phyloP scores from a whole-genome alignment of 768 basidiomycete species.

The Trametes gibbosa region DNA sequence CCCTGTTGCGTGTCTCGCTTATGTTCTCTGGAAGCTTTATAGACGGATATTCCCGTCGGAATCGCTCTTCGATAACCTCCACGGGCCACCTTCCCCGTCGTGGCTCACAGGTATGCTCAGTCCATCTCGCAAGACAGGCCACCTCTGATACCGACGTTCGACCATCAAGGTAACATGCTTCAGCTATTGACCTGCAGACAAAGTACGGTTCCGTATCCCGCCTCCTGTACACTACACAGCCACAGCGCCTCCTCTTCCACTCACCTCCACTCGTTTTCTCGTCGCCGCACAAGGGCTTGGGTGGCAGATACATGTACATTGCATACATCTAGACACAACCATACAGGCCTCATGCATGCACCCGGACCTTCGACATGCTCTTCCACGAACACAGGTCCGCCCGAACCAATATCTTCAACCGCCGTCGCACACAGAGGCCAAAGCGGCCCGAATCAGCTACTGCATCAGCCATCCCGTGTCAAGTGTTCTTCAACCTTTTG shows the following conservation, averaged over 20 bases:
- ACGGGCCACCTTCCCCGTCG: constrained; percentile 4
- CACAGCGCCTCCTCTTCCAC: not conserved
- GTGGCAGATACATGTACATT: too few relatives aligned
- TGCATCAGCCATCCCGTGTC: too few relatives aligned
- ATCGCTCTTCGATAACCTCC: constrained; percentile 13
- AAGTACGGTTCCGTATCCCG: constrained; percentile 10
- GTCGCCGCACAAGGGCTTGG: too few relatives aligned
- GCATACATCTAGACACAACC: too few relatives aligned
- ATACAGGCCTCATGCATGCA: too few relatives aligned
- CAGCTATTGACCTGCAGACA: not conserved
- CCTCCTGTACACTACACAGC: not conserved
- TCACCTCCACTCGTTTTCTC: not conserved
- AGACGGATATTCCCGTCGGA: not conserved
- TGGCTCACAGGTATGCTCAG: constrained; percentile 1
- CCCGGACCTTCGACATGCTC: too few relatives aligned
- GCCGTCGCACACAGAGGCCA: too few relatives aligned
- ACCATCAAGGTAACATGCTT: constrained; percentile 5
- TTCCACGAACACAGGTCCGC: too few relatives aligned
- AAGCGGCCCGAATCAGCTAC: too few relatives aligned
- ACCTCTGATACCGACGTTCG: not conserved
- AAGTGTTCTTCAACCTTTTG: too few relatives aligned
- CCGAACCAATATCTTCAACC: too few relatives aligned
- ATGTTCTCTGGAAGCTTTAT: not conserved
- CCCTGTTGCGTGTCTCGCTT: not conserved
- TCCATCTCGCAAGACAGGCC: too few relatives aligned